Percentiles rank a stretch among this genome's conserved stretches.
These are phyloP conservation scores for Colletotrichum echinochloae DNA, from an alignment of 2,329 filamentous ascomycete species.

Conservation along the genomic window DNA sequence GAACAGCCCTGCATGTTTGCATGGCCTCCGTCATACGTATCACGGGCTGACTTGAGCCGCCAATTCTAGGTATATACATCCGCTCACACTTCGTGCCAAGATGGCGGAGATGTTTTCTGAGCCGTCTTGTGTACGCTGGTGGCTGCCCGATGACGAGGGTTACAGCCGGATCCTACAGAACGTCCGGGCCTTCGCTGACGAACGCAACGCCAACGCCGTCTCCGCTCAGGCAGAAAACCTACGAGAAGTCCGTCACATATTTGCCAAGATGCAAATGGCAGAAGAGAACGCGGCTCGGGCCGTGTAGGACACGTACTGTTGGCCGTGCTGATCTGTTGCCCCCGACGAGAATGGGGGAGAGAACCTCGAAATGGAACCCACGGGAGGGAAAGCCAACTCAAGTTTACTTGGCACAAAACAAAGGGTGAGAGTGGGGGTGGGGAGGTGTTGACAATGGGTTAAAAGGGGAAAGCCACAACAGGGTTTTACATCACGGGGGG, in stretches of 20 bases:
- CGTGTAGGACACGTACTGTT: neutral
- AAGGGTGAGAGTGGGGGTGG: neutral
- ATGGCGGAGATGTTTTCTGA: constrained; percentile 83
- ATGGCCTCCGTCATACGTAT: constrained; percentile 2
- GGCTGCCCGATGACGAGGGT: constrained; percentile 86
- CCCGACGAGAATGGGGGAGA: neutral
- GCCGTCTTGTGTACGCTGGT: constrained; percentile 81
- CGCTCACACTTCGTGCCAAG: constrained; percentile 76
- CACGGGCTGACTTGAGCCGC: constrained; percentile 9
- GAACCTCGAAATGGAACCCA: neutral
- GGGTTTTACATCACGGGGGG: neutral
- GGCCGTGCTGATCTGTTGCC: neutral
- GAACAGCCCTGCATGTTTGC: constrained; percentile 22
- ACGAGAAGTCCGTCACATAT: constrained; percentile 80
- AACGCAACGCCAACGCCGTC: constrained; percentile 73
- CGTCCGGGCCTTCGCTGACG: constrained; percentile 84
- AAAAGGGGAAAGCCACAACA: neutral
- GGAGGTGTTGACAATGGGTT: neutral
- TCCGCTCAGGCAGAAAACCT: constrained; percentile 73
- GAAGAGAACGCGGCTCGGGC: constrained; percentile 18
- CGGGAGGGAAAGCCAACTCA: neutral
- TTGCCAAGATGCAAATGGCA: constrained; percentile 65
- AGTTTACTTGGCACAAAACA: neutral
- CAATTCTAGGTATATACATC: constrained; percentile 80
- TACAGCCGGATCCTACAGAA: constrained; percentile 79